Conservation (phyloP, 2,329 filamentous ascomycete genomes). For the Epichloe bromicola region DNA sequence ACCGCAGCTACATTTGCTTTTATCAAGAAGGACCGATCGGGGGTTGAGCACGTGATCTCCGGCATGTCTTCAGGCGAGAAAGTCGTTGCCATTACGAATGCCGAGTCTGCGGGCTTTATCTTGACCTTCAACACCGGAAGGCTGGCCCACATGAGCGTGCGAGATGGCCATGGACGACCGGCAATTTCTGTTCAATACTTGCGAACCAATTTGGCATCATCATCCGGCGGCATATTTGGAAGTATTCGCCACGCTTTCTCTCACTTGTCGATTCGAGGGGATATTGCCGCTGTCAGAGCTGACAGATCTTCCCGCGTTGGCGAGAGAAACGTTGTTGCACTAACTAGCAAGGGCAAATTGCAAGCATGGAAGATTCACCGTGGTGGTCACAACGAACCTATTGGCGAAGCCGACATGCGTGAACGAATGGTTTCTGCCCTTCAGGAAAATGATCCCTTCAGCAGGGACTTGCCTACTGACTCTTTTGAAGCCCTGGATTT, state of each 20-base stretch:
- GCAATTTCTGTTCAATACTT: conserved; percentile 68
- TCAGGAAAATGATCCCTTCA: conserved; percentile 36
- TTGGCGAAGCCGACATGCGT: conserved; percentile 58
- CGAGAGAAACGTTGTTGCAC: conserved; percentile 72
- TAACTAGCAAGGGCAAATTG: conserved; percentile 63
- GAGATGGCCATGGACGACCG: conserved; percentile 78
- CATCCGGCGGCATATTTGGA: conserved; percentile 58
- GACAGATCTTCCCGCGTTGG: conserved; percentile 60
- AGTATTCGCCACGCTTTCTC: conserved; percentile 68
- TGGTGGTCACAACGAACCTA: conserved; percentile 66
- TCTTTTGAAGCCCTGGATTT: conserved; percentile 71
- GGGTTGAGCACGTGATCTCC: conserved; percentile 61
- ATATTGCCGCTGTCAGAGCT: conserved; percentile 68
- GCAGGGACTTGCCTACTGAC: conserved; percentile 36
- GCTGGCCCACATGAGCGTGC: conserved; percentile 71
- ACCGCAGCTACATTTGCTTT: conserved; percentile 74
- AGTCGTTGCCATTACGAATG: conserved; percentile 64
- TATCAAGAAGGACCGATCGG: conserved; percentile 68
- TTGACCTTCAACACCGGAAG: conserved; percentile 75
- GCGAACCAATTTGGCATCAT: conserved; percentile 43
- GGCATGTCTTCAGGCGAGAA: conserved; percentile 69
- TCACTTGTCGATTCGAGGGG: conserved; percentile 56
- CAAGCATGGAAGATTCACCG: conserved; percentile 84
- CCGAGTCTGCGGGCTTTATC: conserved; percentile 76
- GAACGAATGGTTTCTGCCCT: conserved; percentile 51